Base-by-base conservation (phyloP, 345 rosid species). In the Rhodamnia rubescens region DNA sequence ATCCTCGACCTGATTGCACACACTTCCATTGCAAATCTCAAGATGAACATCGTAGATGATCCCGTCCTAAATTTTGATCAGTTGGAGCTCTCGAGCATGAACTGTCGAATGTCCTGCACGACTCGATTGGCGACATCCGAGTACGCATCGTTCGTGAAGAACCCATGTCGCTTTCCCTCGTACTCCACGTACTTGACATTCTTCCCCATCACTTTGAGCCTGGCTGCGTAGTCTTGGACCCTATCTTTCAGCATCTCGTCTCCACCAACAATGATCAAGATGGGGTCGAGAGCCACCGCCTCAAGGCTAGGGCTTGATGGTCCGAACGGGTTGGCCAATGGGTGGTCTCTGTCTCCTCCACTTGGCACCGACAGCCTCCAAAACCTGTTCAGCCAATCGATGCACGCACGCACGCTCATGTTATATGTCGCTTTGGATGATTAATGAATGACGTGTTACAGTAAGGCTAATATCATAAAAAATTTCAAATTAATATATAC, bases 301-400 rank as follows among this genome's bases (percentile, higher is more conserved):
- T 95, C 90, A 2, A 95, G 91, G 74, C 87, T 88, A 57, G 89
- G 91, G 90, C 95, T 95, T 49, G 7, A 78, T 1, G 95, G 94
- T 84, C 97, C 99, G 64, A 95, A 94, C 42, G 99, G 99, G 88
- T 96, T 96, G 26, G 93, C 96, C 81, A 91, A 87, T 53, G 92
- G 95, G 86, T 94, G 96, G 89, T 95, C 99, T 84, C 98, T 92
- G 55, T 85, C 89, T 89, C 90, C 96, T 78, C 93, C 96, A 42
- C 50, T 29, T 3, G 99, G 98, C 86, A 96, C 53, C 24, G 96
- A 91, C 40, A 96, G 87, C 91, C 98, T 95, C 99, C 99, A 96
- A 89, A 96, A 95, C 84, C 99, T 96, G 86, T 53, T 10, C 82
- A 27, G 24, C 44, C 49, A 59, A 14, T 21, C 47, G 47, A 69